Conservation (phyloP, 495 filamentous ascomycete genomes). For the Lasiosphaeria hispida region DNA sequence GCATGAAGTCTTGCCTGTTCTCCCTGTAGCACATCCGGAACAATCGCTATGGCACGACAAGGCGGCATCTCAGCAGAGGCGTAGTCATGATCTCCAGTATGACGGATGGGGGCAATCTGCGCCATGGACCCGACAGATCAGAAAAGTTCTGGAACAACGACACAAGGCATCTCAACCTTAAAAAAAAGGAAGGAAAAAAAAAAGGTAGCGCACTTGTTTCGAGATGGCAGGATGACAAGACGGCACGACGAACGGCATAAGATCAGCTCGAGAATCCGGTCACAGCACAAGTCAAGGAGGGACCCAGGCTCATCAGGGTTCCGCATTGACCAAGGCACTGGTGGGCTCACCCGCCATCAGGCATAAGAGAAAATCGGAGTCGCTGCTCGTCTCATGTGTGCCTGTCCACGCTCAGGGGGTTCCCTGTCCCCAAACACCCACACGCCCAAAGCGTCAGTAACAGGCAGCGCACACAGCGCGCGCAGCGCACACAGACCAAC, state of each 20-base stretch:
- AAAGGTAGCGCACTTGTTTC: conserved; percentile 25
- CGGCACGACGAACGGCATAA: conserved; percentile 46
- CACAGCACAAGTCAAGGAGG: conserved; percentile 40
- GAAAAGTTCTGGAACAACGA: conserved; percentile 30
- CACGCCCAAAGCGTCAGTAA: conserved; percentile 31
- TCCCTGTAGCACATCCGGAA: conserved; percentile 29
- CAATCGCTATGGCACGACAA: conserved; percentile 16
- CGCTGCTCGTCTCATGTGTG: conserved; percentile 49
- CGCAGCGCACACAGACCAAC: conserved; percentile 22
- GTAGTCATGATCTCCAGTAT: conserved; percentile 21
- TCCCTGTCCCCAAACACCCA: conserved; percentile 29
- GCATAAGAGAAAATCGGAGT: conserved; percentile 32
- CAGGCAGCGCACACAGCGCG: conserved; percentile 22
- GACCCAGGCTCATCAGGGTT: conserved; percentile 23
- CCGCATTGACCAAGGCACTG: conserved; percentile 36
- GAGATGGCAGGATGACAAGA: conserved; percentile 26
- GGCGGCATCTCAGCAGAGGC: conserved; percentile 10
- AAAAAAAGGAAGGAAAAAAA: too few species aligned
- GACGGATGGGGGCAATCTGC: conserved; percentile 22
- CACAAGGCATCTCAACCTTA: conserved; percentile 21
- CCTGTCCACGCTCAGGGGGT: conserved; percentile 30
- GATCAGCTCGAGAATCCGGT: conserved; percentile 48
- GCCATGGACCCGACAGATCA: conserved; percentile 22
- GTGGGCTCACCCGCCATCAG: conserved; percentile 34
- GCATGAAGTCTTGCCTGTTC: conserved; percentile 17